Conservation (phyloP, 140 eudicot genomes). For the Cichorium intybus region DNA sequence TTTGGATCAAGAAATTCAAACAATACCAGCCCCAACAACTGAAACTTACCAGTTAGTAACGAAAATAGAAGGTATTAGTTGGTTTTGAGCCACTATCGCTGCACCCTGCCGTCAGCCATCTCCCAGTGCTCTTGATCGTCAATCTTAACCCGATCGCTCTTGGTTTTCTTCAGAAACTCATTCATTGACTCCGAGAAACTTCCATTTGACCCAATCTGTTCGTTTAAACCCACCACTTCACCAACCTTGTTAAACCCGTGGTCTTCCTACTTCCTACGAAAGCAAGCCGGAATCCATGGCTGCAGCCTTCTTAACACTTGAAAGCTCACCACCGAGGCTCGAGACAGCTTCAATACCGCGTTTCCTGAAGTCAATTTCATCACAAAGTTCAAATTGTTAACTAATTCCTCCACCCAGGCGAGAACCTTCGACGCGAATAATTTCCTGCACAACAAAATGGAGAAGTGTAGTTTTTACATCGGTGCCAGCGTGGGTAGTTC, state of each 20-base stretch:
- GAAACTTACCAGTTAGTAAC: too few relatives aligned
- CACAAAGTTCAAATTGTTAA: constrained; percentile 32
- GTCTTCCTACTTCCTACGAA: constrained; percentile 42
- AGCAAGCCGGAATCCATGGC: constrained; percentile 56
- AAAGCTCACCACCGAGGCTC: constrained; percentile 61
- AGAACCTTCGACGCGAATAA: constrained; percentile 56
- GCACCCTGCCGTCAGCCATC: too few relatives aligned
- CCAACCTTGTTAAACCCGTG: constrained; percentile 41
- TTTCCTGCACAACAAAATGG: constrained; percentile 75
- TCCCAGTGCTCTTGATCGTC: constrained; percentile 53
- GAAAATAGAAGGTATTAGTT: too few relatives aligned
- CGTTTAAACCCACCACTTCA: constrained; percentile 42
- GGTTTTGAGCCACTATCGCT: too few relatives aligned
- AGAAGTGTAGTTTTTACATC: constrained; percentile 77
- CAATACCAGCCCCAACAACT: too few relatives aligned
- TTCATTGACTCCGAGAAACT: constrained; percentile 47
- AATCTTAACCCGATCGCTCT: constrained; percentile 32
- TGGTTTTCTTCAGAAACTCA: constrained; percentile 50
- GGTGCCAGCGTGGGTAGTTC: too few relatives aligned
- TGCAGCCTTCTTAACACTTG: constrained; percentile 77
- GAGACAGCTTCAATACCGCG: constrained; percentile 72
- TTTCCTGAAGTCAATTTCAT: constrained; percentile 49
- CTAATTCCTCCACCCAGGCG: constrained; percentile 21
- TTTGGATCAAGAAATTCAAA: too few relatives aligned
- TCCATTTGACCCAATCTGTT: constrained; percentile 14